Percentiles rank a stretch among this genome's conserved stretches.
These are phyloP conservation scores for Phytophthora constricta DNA, from an alignment of 352 stramenopile species.

Conservation along the genomic window DNA sequence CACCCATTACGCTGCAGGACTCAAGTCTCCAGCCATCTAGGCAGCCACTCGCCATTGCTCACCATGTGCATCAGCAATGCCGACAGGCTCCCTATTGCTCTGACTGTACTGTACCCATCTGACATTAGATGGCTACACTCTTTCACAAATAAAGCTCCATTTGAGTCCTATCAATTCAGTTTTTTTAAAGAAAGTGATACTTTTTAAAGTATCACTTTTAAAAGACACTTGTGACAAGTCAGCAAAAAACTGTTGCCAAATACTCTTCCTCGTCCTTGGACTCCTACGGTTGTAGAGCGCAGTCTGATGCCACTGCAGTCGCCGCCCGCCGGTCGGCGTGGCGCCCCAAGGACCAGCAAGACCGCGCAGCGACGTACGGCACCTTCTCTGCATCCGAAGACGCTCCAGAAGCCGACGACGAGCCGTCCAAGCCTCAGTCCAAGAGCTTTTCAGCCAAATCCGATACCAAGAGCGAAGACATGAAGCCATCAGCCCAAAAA, in stretches of 20 bases:
- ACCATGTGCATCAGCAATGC: too few relatives aligned
- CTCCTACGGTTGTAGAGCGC: slow-evolving; percentile 1
- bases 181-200: too few relatives aligned
- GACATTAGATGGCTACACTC: neutral
- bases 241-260: too few relatives aligned
- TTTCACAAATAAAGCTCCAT: neutral
- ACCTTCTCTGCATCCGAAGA: slow-evolving; percentile 11
- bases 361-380: slow-evolving; percentile 24
- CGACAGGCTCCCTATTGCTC: too few relatives aligned
- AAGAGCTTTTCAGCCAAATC: neutral
- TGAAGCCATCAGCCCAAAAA: neutral
- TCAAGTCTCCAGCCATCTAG: slow-evolving; percentile 36
- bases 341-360: slow-evolving; percentile 10
- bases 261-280: too few relatives aligned
- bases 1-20: slow-evolving; percentile 27
- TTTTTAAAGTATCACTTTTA: too few relatives aligned
- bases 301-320: slow-evolving; percentile 25
- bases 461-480: neutral
- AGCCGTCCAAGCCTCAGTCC: neutral
- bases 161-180: neutral
- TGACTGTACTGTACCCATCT: neutral
- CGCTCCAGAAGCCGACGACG: neutral
- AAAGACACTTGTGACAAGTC: too few relatives aligned
- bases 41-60: too few relatives aligned
- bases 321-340: slow-evolving; percentile 1